Evolutionary conservation across 306 rosid genomes (phyloP).

Genomic region (Corylus americana): DNA sequence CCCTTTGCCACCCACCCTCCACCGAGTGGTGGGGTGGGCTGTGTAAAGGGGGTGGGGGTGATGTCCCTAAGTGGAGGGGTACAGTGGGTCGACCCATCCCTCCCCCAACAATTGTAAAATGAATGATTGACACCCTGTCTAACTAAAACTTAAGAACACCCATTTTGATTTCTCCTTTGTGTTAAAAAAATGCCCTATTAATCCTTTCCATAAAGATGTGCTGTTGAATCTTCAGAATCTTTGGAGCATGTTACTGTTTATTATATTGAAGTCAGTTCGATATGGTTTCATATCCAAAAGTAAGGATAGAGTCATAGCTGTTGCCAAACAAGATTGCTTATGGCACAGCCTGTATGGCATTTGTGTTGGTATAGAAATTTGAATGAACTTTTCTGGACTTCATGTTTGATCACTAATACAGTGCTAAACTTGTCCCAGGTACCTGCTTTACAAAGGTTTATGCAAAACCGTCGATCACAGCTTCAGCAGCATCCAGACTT

Average conservation of each 20-base stretch:
- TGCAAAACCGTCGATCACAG: slow-evolving; percentile 87
- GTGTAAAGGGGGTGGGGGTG: too few species aligned
- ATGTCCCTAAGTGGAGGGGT: too few species aligned
- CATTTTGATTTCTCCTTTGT: neutral
- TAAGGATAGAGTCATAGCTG: neutral
- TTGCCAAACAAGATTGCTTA: neutral
- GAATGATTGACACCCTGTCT: too few species aligned
- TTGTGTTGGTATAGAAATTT: neutral
- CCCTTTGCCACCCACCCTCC: too few species aligned
- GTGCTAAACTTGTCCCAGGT: slow-evolving; percentile 45
- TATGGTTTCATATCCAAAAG: neutral
- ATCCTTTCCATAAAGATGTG: neutral
- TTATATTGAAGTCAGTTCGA: neutral
- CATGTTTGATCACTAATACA: neutral
- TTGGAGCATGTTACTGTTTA: neutral
- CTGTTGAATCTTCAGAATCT: neutral
- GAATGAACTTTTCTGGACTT: neutral
- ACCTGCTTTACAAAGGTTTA: slow-evolving; percentile 93
- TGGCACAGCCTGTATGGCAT: neutral
- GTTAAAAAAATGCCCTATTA: neutral
- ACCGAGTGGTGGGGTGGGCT: too few species aligned
- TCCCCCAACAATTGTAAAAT: too few species aligned
- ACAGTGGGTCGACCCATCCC: too few species aligned
- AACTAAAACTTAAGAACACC: too few species aligned
- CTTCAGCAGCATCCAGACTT: slow-evolving; percentile 94